A percentile compares a stretch with the other conserved stretches of the same genome.
Conservation (phyloP, 257 asterid genomes). For the Orobanche coerulescens region DNA sequence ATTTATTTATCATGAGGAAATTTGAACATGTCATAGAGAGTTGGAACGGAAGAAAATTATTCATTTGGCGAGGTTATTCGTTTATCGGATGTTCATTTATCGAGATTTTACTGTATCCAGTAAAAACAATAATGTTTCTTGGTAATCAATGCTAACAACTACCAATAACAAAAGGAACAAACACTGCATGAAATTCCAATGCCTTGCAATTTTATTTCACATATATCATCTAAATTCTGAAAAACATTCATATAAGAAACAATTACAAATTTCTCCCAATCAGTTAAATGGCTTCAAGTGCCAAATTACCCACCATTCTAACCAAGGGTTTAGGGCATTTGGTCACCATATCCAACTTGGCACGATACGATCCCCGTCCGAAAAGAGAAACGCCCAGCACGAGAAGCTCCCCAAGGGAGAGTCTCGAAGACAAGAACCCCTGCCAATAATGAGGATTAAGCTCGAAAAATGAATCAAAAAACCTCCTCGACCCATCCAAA, state of each 20-base stretch:
- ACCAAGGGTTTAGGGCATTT: conserved; percentile 67
- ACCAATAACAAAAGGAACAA: no score
- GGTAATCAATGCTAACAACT: no score
- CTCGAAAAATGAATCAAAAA: conserved; percentile 80
- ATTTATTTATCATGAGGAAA: no score
- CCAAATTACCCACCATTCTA: conserved; percentile 62
- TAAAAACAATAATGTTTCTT: no score
- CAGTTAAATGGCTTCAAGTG: conserved; percentile 52
- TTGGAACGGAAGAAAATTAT: no score
- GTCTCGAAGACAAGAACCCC: conserved; percentile 67
- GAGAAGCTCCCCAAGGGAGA: conserved; percentile 59
- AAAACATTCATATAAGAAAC: background rate
- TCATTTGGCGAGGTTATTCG: no score
- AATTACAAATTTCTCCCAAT: background rate
- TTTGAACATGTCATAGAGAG: no score
- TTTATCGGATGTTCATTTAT: no score
- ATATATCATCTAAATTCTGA: background rate
- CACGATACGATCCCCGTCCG: conserved; percentile 51
- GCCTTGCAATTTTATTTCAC: background rate
- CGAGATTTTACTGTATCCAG: no score
- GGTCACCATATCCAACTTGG: conserved; percentile 55
- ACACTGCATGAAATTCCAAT: no score
- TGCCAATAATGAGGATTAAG: conserved; percentile 70
- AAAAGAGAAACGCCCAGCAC: conserved; percentile 51
- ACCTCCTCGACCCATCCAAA: conserved; percentile 56